phyloP scores from a whole-genome alignment of 2,329 filamentous ascomycete species.

The Exophiala calicioides region DNA sequence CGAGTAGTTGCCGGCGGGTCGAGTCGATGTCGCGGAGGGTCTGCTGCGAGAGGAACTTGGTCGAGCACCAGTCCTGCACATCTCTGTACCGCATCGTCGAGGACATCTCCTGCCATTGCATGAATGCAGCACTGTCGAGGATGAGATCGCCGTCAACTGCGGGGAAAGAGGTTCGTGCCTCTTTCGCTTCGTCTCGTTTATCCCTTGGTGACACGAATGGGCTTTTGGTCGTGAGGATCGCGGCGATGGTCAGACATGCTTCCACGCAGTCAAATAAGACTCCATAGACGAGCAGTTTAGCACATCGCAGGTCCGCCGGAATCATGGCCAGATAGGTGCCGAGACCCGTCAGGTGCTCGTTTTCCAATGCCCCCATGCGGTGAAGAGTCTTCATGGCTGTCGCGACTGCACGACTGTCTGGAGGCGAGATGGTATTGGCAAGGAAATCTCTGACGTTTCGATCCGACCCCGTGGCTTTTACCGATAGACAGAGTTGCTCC shows the following conservation, averaged over 20 bases:
- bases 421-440: constrained; percentile 82
- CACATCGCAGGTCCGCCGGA: constrained; percentile 86
- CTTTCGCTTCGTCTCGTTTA: constrained; percentile 77
- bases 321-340: constrained; percentile 94
- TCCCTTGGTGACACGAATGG: constrained; percentile 85
- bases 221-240: constrained; percentile 78
- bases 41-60: constrained; percentile 80
- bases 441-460: constrained; percentile 78
- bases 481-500: constrained; percentile 90
- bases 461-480: constrained; percentile 81
- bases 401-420: constrained; percentile 80
- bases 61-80: constrained; percentile 75
- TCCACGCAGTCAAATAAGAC: constrained; percentile 91
- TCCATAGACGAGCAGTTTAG: constrained; percentile 93
- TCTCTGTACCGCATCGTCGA: constrained; percentile 61
- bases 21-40: constrained; percentile 86
- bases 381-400: constrained; percentile 76
- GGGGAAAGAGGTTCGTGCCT: constrained; percentile 72
- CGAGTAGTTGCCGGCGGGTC: constrained; percentile 81
- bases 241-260: constrained; percentile 82
- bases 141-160: constrained; percentile 81
- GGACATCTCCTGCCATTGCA: constrained; percentile 73
- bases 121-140: constrained; percentile 80
- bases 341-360: constrained; percentile 84
- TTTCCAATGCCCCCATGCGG: constrained; percentile 79